Percentiles rank a stretch among this genome's conserved stretches.
Evolutionary conservation across 805 yeast genomes (phyloP).

Genomic region (Candida lessepsii): DNA sequence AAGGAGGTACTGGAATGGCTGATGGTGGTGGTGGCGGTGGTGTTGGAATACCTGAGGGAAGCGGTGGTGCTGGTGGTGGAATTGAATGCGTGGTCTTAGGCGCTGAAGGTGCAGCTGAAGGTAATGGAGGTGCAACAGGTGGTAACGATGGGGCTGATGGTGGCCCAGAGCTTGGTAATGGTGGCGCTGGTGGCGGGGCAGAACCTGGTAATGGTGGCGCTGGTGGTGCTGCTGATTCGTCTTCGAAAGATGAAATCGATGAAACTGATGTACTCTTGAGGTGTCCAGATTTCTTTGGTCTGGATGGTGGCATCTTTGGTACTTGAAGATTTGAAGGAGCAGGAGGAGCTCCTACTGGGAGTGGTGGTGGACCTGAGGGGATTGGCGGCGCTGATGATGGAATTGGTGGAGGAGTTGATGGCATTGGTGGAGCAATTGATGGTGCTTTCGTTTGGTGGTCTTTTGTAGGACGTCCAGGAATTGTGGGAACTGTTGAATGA

Average conservation of each 20-base stretch:
- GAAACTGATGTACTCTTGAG: slow-evolving; percentile 23
- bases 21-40: slow-evolving; percentile 19
- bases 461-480: slow-evolving; percentile 11
- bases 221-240: slow-evolving; percentile 13
- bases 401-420: slow-evolving; percentile 9
- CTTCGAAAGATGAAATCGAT: slow-evolving; percentile 19
- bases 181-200: slow-evolving; percentile 16
- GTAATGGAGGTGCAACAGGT: slow-evolving; percentile 15
- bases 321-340: slow-evolving; percentile 11
- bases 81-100: slow-evolving; percentile 17
- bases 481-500: slow-evolving; percentile 20
- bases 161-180: slow-evolving; percentile 2
- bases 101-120: slow-evolving; percentile 18
- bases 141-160: slow-evolving; percentile 7
- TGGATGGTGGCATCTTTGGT: slow-evolving; percentile 39
- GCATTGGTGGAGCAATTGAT: slow-evolving; percentile 16
- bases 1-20: slow-evolving; percentile 17
- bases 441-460: background rate
- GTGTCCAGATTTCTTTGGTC: slow-evolving; percentile 41
- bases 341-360: slow-evolving; percentile 18
- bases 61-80: slow-evolving; percentile 14
- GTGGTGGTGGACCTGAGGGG: slow-evolving; percentile 20
- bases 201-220: slow-evolving; percentile 19
- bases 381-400: slow-evolving; percentile 26
- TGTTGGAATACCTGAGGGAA: slow-evolving; percentile 17